Base-by-base conservation (phyloP, 768 basidiomycete species). In the Boletellus sp. region DNA sequence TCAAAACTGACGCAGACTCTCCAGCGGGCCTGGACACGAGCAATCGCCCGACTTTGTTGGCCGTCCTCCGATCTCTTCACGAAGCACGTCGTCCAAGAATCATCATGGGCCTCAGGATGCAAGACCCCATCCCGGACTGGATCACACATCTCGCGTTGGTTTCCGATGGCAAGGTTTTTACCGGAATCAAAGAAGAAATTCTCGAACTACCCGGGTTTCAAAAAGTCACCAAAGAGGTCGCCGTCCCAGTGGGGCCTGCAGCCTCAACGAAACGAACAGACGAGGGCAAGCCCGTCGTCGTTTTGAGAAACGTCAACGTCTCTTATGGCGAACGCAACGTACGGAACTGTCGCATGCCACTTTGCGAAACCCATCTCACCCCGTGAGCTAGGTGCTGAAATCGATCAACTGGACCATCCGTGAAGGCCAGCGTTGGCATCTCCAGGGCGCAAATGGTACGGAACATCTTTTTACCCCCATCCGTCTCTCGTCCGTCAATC, bases 391-490 rank as follows among this genome's bases (percentile, higher is more conserved):
- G 89, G 81, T 94, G 4, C 77, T 99, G 2, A 76, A 79, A 52
- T 71, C 83, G 48, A 80, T 97, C 41, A 78, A 79, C 47, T 98
- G 94, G 95, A 78, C 82, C 34, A 84, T 98, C 52, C 75, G 75
- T 3, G 77, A 80, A 56, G 91, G 92, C 35, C 85, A 94, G 38
- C 77, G 88, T 24, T 97, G 93, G 91, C 89, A 94, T 60, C 80
- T 99, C 12, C 80, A 85, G 59, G 94, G 95, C 9, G 71, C 83
- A 20, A 99, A 98, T 63, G 95, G 90, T 85, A 65, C 31, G 72
- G 56, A 1, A 11, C 2, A 26, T 32, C 17, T 23, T 3, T n/a
- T 37, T 28, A 22, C 23, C 51, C 9, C n/a, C 23, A 11, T n/a
- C n/a, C n/a, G 15, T 15, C 19, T 40, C 8, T 22, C 13, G 28